Base-by-base conservation (phyloP, 306 rosid genomes). In the Gastrolobium villosum region DNA sequence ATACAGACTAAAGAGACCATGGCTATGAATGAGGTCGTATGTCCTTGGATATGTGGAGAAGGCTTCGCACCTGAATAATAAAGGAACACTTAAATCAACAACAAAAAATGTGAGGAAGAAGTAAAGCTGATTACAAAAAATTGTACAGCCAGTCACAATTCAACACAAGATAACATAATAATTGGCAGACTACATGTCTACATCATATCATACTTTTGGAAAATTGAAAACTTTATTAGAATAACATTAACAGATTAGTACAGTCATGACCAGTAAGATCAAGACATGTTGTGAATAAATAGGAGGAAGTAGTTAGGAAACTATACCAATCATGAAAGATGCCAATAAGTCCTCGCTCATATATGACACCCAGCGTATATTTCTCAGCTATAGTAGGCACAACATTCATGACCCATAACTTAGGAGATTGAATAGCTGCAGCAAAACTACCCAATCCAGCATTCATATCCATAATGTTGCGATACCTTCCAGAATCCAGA, bases 21-120 rank as follows among this genome's bases (percentile, higher is more conserved):
- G 30, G 71, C 97, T 91, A 69, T 92, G 98, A 83, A 95, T 95
- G 86, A 95, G 98, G 77, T 95, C 99, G 31, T 95, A 95, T 30
- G 99, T 95, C 90, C 98, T 89, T 31, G 99, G 99, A 80, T 92
- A 95, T 10, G 96, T 95, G 31, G 98, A 92, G 90, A 95, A 95
- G 69, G 82, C 96, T 84, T 95, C 98, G 3, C 97, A 92, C 98
- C 98, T 95, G 81, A 75, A 83, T 76, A 73, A 78, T 62, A 6
- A 79, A 74, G 41, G 78, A 4, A 56, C 57, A 53, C n/a, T 9
- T 26, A 14, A 79, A 79, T 49, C 61, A 65, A 49, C 32, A 30
- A 50, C 20, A 41, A 67, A 37, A 11, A 61, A 31, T 34, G 15
- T 0, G 6, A 76, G 70, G 59, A 74, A 52, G 43, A 49, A 36